A percentile compares a stretch with the other conserved stretches of the same genome.
phyloP scores from a whole-genome alignment of 139 green algal species.

The Chlorella sp. region DNA sequence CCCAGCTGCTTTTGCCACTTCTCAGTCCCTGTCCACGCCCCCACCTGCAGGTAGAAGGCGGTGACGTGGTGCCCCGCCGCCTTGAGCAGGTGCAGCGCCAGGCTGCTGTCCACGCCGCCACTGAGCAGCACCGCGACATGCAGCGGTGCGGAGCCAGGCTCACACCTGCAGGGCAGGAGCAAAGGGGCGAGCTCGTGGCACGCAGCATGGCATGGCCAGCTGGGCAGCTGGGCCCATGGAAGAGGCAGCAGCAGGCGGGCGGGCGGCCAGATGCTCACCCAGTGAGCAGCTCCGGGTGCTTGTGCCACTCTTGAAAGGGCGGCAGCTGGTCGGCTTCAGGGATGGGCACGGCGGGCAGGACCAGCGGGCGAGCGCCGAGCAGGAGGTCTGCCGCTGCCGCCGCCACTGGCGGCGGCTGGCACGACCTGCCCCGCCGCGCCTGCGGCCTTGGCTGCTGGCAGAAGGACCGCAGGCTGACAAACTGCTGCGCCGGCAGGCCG shows the following conservation, averaged over 20 bases:
- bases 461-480: conserved; percentile 14
- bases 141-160: conserved; percentile 39
- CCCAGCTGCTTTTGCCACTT: too few species aligned
- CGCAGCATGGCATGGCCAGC: not conserved
- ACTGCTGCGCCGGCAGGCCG: not conserved
- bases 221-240: not conserved
- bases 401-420: not conserved
- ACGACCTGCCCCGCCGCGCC: not conserved
- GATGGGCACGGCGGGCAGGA: not conserved
- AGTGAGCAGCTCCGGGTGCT: conserved; percentile 26
- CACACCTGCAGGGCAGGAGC: conserved; percentile 21
- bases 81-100: conserved; percentile 87
- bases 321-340: conserved; percentile 12
- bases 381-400: not conserved
- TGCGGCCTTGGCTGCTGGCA: not conserved
- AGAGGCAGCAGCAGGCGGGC: not conserved
- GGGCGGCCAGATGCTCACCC: not conserved
- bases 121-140: conserved; percentile 90
- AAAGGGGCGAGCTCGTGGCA: too few species aligned
- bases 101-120: conserved; percentile 96
- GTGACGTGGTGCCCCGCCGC: conserved; percentile 84
- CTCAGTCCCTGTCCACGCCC: too few species aligned
- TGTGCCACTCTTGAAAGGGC: conserved; percentile 22
- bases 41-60: conserved; percentile 93
- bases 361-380: not conserved